Conservation (phyloP, 2,329 filamentous ascomycete species). For the Passalora sequoiae region DNA sequence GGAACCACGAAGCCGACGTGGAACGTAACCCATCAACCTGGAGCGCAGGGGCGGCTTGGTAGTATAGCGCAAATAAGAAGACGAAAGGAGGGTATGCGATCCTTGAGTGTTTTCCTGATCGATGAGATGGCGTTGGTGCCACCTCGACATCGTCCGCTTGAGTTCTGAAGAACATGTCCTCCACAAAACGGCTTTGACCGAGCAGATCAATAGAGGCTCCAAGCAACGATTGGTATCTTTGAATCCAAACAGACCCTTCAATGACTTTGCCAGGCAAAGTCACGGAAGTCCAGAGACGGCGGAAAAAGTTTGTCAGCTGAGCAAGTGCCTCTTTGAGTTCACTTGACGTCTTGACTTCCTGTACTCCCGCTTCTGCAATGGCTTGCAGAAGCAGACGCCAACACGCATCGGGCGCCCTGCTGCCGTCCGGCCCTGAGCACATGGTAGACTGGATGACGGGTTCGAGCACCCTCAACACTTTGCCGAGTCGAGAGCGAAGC, state of each 20-base stretch:
- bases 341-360: conserved; percentile 82
- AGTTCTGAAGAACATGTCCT: conserved; percentile 47
- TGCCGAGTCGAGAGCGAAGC: conserved; percentile 66
- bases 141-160: conserved; percentile 59
- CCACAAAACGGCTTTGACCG: conserved; percentile 47
- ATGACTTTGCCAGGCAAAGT: neutral
- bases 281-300: conserved; percentile 58
- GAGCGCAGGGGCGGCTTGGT: conserved; percentile 14
- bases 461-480: conserved; percentile 60
- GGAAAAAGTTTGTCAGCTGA: conserved; percentile 63
- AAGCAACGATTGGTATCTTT: conserved; percentile 21
- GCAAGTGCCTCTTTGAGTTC: conserved; percentile 79
- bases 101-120: conserved; percentile 48
- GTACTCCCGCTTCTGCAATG: conserved; percentile 63
- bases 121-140: conserved; percentile 61
- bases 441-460: conserved; percentile 47
- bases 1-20: conserved; percentile 16
- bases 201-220: conserved; percentile 47
- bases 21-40: conserved; percentile 8
- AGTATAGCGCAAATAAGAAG: conserved; percentile 38
- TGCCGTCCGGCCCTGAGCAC: conserved; percentile 34
- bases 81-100: conserved; percentile 57
- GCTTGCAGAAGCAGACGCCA: conserved; percentile 53
- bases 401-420: conserved; percentile 23
- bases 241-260: conserved; percentile 16